phyloP scores from a whole-genome alignment of 495 filamentous ascomycete genomes.

The Penicillium subrubescens region DNA sequence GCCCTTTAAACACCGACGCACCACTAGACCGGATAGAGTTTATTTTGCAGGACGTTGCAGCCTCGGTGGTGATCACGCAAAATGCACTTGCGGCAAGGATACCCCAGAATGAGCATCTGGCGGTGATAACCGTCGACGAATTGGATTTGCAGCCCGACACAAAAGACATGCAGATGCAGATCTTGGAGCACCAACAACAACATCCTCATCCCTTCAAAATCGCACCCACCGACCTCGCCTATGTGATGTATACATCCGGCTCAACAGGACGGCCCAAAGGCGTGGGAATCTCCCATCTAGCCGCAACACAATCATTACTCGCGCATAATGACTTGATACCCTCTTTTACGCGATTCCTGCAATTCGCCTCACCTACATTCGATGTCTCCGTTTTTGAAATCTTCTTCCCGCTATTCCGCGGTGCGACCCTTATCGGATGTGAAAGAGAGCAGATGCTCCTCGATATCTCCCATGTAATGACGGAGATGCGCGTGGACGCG shows the following conservation, averaged over 20 bases:
- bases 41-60: conserved; percentile 67
- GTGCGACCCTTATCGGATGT: conserved; percentile 69
- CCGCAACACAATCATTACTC: conserved; percentile 73
- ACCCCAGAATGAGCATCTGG: conserved; percentile 16
- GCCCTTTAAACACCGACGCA: conserved; percentile 71
- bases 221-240: conserved; percentile 59
- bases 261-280: conserved; percentile 90
- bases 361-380: conserved; percentile 86
- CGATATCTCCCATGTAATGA: conserved; percentile 67
- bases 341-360: conserved; percentile 71
- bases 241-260: conserved; percentile 90
- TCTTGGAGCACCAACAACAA: neutral
- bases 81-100: conserved; percentile 28
- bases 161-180: conserved; percentile 11
- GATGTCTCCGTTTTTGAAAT: conserved; percentile 90
- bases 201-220: neutral
- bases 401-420: conserved; percentile 77
- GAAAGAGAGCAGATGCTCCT: conserved; percentile 64
- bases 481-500: conserved; percentile 67
- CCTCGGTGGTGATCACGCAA: conserved; percentile 55
- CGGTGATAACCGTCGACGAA: conserved; percentile 36
- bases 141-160: conserved; percentile 14
- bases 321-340: conserved; percentile 78
- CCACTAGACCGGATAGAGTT: conserved; percentile 73
- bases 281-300: conserved; percentile 73